These are phyloP conservation scores for Debaryomycetaceae sp. DNA, from an alignment of 1,139 yeast species.

Conservation along the genomic window DNA sequence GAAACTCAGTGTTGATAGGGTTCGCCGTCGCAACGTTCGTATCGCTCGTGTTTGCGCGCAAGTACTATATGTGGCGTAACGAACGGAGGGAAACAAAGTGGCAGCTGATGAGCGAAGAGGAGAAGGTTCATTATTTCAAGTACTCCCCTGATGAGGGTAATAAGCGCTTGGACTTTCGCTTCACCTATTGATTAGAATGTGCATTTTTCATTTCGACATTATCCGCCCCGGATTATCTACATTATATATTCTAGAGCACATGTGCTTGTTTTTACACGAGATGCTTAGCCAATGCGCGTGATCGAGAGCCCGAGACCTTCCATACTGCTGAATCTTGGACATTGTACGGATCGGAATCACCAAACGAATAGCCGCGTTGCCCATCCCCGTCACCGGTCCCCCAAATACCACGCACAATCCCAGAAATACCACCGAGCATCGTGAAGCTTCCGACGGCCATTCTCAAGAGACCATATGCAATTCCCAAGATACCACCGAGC, in stretches of 20 bases:
- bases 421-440: too few relatives aligned
- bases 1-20: slow-evolving; percentile 14
- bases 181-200: slow-evolving; percentile 4
- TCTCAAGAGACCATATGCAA: too few relatives aligned
- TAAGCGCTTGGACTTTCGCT: slow-evolving; percentile 11
- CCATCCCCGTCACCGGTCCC: too few relatives aligned
- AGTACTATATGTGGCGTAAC: slow-evolving; percentile 8
- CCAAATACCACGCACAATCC: too few relatives aligned
- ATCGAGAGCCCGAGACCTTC: too few relatives aligned
- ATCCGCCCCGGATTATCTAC: not conserved
- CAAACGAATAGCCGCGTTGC: too few relatives aligned
- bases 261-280: too few relatives aligned
- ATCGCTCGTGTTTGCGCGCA: slow-evolving; percentile 7
- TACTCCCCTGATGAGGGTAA: slow-evolving; percentile 8
- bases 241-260: not conserved
- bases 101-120: slow-evolving; percentile 7
- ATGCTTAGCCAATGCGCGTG: not conserved
- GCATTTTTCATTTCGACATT: not conserved
- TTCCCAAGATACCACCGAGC: too few relatives aligned
- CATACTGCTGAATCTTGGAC: too few relatives aligned
- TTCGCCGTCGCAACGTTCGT: slow-evolving; percentile 10
- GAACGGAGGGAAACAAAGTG: slow-evolving; percentile 6
- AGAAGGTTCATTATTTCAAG: slow-evolving; percentile 6
- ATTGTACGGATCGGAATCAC: too few relatives aligned
- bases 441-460: too few relatives aligned